Base-by-base conservation (phyloP, 2,329 filamentous ascomycete genomes). In the Colletotrichum tabaci region DNA sequence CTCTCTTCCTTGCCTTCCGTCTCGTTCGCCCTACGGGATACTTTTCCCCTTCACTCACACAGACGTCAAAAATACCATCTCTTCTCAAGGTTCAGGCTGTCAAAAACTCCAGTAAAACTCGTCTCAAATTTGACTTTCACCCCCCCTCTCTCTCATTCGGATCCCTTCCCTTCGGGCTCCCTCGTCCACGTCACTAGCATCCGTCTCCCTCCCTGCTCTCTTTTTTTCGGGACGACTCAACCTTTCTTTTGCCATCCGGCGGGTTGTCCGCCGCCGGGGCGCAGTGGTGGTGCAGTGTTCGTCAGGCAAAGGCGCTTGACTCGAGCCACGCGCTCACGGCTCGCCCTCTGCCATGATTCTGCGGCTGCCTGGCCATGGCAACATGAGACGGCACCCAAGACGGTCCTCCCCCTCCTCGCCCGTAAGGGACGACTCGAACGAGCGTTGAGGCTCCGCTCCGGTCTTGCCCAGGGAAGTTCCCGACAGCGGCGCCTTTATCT, bases 81-180 rank as follows among this genome's bases (percentile, higher is more conserved):
- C 52, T 55, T 49, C 44, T 46, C 50, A 49, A 68, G 50, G 58
- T 62, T 63, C 46, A 47, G 50, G 38, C 26, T 68, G 68, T 71
- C 68, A 68, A 68, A 58, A 63, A 53, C 65, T 55, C 63, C 58
- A 58, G 58, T 49, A 53, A 63, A 71, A 60, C 68, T 71, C 68
- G 58, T 68, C 68, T 68, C 58, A 71, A 63, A 42, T 46, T 58
- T 47, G 50, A 53, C 18, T 63, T 68, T 55, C 47, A 16, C 5
- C 13, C 9, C 26, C 35, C 30, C 30, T n/a, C 30, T 35, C 30
- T 10, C 30, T 35, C 30, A 35, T 9, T 8, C 30, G 30, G 30
- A 10, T 35, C 30, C 30, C 30, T 35, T 35, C 30, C 8, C 16
- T 21, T 18, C 44, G 10, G 18, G 16, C 13, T n/a, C 30, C 4